Evolutionary conservation across 768 basidiomycete genomes (phyloP).

Genomic region (Lactarius tabidus): DNA sequence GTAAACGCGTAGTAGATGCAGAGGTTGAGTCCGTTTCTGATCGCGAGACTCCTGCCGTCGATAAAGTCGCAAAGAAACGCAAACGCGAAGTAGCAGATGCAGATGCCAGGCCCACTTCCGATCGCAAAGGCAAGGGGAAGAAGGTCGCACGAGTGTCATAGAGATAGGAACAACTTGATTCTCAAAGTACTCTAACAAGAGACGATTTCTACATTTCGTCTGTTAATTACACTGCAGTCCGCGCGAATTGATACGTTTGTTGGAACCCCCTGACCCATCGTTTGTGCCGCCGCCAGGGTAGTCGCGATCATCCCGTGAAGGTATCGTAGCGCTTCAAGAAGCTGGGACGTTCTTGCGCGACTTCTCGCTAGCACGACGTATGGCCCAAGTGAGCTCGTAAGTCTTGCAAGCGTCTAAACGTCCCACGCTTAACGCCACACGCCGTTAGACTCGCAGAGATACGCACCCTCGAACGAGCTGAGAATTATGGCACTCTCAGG

Average conservation of each 20-base stretch:
- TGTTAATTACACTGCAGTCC: not conserved
- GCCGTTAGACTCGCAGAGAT: not conserved
- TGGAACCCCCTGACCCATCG: too few relatives aligned
- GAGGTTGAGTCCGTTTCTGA: not conserved
- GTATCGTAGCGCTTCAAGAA: too few relatives aligned
- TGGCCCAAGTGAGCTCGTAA: constrained; percentile 93
- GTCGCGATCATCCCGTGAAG: too few relatives aligned
- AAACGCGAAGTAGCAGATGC: not conserved
- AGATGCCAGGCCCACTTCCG: not conserved
- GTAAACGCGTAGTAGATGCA: not conserved
- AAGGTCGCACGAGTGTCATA: not conserved
- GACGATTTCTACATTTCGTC: not conserved
- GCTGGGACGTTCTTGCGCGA: constrained; percentile 39
- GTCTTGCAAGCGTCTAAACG: constrained; percentile 74
- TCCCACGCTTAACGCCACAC: not conserved
- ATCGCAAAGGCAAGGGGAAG: not conserved
- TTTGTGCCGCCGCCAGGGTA: too few relatives aligned
- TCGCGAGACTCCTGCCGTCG: not conserved
- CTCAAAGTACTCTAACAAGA: not conserved
- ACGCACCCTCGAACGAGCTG: constrained; percentile 75
- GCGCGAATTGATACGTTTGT: not conserved
- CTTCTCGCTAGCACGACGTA: constrained; percentile 72
- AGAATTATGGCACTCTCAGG: constrained; percentile 77
- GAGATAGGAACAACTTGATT: constrained; percentile 3
- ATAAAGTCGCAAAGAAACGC: too few relatives aligned